A percentile compares a stretch with the other conserved stretches of the same genome.
Evolutionary conservation across 177 flowering plant species (phyloP).

Genomic region (Tripterygium wilfordii): DNA sequence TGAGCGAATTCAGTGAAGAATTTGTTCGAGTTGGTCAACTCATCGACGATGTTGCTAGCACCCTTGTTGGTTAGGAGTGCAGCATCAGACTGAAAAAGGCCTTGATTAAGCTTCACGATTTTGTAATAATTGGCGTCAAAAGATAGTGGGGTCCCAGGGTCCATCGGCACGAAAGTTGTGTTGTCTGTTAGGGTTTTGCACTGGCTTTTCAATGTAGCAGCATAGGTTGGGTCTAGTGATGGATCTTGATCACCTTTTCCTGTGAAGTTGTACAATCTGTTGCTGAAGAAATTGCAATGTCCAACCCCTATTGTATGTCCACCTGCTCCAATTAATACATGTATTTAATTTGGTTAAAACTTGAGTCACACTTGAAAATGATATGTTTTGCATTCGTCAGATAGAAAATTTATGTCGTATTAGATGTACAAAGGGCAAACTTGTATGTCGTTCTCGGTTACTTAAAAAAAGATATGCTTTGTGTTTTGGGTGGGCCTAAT

Average conservation of each 20-base stretch:
- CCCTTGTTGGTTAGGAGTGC: conserved; percentile 35
- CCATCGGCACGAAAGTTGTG: conserved; percentile 41
- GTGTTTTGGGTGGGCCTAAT: no score
- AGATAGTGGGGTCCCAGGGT: conserved; percentile 28
- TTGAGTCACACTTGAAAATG: no score
- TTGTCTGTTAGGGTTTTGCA: conserved; percentile 27
- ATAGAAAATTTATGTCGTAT: no score
- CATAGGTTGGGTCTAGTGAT: conserved; percentile 37
- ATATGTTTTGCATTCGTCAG: no score
- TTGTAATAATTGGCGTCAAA: conserved; percentile 39
- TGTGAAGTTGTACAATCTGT: conserved; percentile 52
- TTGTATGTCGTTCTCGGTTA: no score
- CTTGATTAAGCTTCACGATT: conserved; percentile 23
- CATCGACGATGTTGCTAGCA: conserved; percentile 14
- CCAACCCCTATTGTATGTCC: conserved; percentile 58
- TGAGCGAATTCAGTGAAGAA: conserved; percentile 25
- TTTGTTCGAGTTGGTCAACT: conserved; percentile 1
- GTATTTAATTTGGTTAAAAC: no score
- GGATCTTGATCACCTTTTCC: conserved; percentile 50
- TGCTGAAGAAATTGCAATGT: conserved; percentile 37
- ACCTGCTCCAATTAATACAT: no score
- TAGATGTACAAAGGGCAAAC: no score
- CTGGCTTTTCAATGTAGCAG: conserved; percentile 20
- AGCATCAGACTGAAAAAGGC: conserved; percentile 57
- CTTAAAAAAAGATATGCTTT: no score